phyloP scores from a whole-genome alignment of 2,329 filamentous ascomycete genomes.

The Sporothrix inflata region DNA sequence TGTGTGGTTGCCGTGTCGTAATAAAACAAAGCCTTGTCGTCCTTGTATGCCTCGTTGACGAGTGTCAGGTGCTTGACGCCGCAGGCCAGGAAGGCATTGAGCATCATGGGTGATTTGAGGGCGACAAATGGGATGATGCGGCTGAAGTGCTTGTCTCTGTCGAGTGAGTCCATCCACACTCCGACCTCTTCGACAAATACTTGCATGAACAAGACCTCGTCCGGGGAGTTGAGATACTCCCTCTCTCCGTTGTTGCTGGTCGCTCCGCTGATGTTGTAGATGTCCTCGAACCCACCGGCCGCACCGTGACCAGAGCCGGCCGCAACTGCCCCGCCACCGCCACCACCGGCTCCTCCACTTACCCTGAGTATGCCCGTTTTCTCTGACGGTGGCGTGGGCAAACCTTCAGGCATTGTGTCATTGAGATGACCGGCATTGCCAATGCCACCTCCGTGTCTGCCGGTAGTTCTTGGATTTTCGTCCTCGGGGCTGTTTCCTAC shows the following conservation, averaged over 20 bases:
- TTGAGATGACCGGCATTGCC: not conserved
- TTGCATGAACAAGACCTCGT: constrained; percentile 88
- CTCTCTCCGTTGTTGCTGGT: constrained; percentile 43
- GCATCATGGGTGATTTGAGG: constrained; percentile 80
- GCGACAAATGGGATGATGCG: constrained; percentile 81
- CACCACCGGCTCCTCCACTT: not conserved
- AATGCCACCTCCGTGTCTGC: not conserved
- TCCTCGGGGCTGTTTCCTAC: constrained; percentile 35
- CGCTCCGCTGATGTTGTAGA: not conserved
- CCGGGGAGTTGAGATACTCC: constrained; percentile 70
- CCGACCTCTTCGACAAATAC: constrained; percentile 90
- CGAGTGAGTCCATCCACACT: constrained; percentile 92
- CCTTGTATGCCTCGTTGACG: constrained; percentile 67
- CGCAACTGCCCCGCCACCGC: not conserved
- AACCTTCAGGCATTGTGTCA: constrained; percentile 37
- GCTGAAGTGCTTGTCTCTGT: constrained; percentile 84
- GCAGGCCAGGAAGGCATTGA: constrained; percentile 87
- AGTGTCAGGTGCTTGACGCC: constrained; percentile 80
- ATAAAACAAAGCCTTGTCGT: constrained; percentile 78
- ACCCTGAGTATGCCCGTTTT: constrained; percentile 34
- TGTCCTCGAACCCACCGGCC: not conserved
- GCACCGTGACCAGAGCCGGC: not conserved
- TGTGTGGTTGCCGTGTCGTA: constrained; percentile 84
- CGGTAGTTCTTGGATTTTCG: constrained; percentile 19
- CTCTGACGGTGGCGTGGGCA: constrained; percentile 49